phyloP scores from a whole-genome alignment of 176 grass and related monocot species.

The Oropetium thomaeum region DNA sequence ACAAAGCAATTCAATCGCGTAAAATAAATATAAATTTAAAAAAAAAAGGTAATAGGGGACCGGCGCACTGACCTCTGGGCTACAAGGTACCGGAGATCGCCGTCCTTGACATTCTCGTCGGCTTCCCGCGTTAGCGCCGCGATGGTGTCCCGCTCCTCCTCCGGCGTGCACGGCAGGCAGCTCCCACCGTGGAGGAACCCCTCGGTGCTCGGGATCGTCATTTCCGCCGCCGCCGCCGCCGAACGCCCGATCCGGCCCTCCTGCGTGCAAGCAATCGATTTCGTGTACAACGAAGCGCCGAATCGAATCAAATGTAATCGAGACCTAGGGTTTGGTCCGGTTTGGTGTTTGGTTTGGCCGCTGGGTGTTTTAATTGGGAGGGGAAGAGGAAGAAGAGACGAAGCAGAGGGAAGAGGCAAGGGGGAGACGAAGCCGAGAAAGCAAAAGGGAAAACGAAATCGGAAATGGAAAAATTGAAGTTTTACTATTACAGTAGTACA shows the following conservation, averaged over 20 bases:
- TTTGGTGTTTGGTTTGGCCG: neutral
- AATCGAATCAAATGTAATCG: slow-evolving; percentile 13
- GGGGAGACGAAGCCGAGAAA: neutral
- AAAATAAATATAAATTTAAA: neutral
- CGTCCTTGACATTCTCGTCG: slow-evolving; percentile 72
- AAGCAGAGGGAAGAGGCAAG: neutral
- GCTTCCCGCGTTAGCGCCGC: slow-evolving; percentile 45
- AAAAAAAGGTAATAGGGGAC: neutral
- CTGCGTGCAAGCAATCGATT: neutral
- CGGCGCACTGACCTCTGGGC: slow-evolving; percentile 43
- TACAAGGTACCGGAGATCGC: slow-evolving; percentile 85
- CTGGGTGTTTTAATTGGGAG: slow-evolving; percentile 14
- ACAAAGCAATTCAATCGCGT: neutral
- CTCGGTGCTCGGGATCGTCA: slow-evolving; percentile 83
- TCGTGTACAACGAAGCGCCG: neutral
- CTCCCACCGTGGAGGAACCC: slow-evolving; percentile 61
- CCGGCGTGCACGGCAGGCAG: slow-evolving; percentile 76
- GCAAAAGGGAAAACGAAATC: neutral
- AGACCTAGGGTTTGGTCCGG: slow-evolving; percentile 43
- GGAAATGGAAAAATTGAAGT: neutral
- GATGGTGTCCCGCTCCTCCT: slow-evolving; percentile 69
- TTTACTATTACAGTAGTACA: too few species aligned
- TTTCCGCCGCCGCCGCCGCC: slow-evolving; percentile 13
- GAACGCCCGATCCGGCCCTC: neutral
- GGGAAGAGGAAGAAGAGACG: neutral